Base-by-base conservation (phyloP, 2,329 filamentous ascomycete species). In the Colletotrichum neosansevieriae region DNA sequence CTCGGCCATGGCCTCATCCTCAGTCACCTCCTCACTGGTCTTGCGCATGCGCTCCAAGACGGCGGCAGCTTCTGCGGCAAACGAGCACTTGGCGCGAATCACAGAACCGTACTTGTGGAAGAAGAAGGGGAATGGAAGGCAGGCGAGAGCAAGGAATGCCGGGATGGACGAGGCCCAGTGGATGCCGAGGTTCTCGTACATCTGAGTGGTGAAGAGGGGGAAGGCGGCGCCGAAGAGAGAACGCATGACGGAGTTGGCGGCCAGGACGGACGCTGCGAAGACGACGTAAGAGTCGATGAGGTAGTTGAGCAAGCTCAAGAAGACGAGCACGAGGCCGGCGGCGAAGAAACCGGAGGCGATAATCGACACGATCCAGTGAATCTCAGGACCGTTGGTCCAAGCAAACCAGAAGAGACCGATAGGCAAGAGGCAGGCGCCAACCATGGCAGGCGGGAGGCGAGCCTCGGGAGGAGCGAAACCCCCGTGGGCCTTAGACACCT, bases 121-220 rank as follows among this genome's bases (percentile, higher is more conserved):
- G 15, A 95, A 77, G 77, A 92, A 91, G 0, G 92, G 92, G 74
- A 92, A 91, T 0, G 92, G 91, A 17, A 93, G 82, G 77, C 92
- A 94, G 11, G 84, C 85, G 3, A 94, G 77, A 0, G 91, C 88
- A 3, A 95, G 82, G 80, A 95, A 94, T 0, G 89, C 93, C 0
- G 92, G 92, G 13, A 95, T 81, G 0, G 88, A 89, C 38, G 85
- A 89, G 1, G 91, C 92, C 92, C 92, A 94, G 80, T 94, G 91
- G 63, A 92, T 89, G 54, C 92, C 91, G 2, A 91, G 82, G 63
- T 83, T 80, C 3, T 81, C 40, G 75, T 87, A 89, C 85, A 89
- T 88, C 70, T 82, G 76, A 0, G 82, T 84, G 0, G 91, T 92
- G 78, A 94, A 94, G 0, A 94, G 83, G 0, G 91, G 92, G 79